Conservation (phyloP, 805 yeast species). For the Candida tibetensis region DNA sequence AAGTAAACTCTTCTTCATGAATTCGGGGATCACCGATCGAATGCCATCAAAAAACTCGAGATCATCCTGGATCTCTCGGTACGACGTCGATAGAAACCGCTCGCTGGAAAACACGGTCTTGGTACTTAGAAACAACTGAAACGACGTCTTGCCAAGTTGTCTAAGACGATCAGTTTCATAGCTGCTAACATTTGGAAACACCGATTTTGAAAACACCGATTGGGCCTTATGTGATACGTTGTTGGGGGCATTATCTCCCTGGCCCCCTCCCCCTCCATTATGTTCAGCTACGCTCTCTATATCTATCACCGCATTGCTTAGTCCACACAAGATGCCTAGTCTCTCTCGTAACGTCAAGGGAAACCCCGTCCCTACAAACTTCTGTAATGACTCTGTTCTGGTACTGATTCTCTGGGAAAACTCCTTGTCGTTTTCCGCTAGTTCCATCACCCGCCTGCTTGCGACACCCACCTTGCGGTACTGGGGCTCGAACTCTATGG, state of each 20-base stretch:
- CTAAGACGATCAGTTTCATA: constrained; percentile 23
- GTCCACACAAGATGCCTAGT: constrained; percentile 28
- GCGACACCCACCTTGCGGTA: constrained; percentile 11
- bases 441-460: constrained; percentile 8
- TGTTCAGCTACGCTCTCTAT: no score
- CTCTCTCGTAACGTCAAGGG: constrained; percentile 25
- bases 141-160: constrained; percentile 23
- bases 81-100: constrained; percentile 28
- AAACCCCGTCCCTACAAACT: constrained; percentile 24
- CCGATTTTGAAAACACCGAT: no score
- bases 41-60: constrained; percentile 20
- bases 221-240: no score
- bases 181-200: no score
- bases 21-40: constrained; percentile 18
- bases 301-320: constrained; percentile 18
- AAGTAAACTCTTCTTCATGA: constrained; percentile 31
- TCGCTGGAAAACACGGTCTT: constrained; percentile 28
- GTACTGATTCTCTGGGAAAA: constrained; percentile 1
- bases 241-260: no score
- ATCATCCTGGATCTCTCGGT: constrained; percentile 24
- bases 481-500: constrained; percentile 13
- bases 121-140: constrained; percentile 21
- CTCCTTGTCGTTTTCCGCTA: constrained; percentile 9
- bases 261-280: no score
- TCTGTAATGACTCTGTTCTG: constrained; percentile 19